Conservation (phyloP, 1,139 yeast species). For the Pneumocystis canis region DNA sequence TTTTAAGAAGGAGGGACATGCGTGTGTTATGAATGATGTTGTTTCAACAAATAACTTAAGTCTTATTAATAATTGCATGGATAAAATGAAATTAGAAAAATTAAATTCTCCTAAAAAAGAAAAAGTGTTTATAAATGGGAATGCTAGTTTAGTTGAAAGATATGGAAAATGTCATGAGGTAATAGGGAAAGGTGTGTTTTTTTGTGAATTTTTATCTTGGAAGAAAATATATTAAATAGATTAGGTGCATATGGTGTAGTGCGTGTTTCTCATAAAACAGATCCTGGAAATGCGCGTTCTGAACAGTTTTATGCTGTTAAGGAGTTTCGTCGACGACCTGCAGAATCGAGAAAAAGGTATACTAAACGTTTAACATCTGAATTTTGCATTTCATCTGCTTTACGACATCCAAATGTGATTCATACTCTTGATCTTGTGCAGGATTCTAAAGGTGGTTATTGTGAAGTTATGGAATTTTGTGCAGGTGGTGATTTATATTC, state of each 20-base stretch:
- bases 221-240: not conserved
- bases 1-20: conserved; percentile 32
- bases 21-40: conserved; percentile 23
- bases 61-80: conserved; percentile 66
- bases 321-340: conserved; percentile 47
- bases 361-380: conserved; percentile 66
- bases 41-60: conserved; percentile 35
- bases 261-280: conserved; percentile 48
- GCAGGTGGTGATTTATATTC: conserved; percentile 32
- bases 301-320: conserved; percentile 65
- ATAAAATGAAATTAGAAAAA: conserved; percentile 37
- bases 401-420: conserved; percentile 67
- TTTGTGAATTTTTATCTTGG: not conserved
- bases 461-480: conserved; percentile 44
- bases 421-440: conserved; percentile 73
- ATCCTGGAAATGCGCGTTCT: conserved; percentile 25
- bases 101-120: conserved; percentile 26
- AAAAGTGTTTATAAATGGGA: conserved; percentile 18
- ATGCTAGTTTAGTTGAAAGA: conserved; percentile 38
- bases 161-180: conserved; percentile 72
- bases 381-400: conserved; percentile 69
- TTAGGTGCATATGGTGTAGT: conserved; percentile 60
- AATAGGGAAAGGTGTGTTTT: conserved; percentile 43
- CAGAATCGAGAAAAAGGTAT: conserved; percentile 46
- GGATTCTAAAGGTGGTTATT: conserved; percentile 83